Evolutionary conservation across 306 rosid species (phyloP), one percentile per base, ranked within the genome.

Genomic region (Dryas drummondii): DNA sequence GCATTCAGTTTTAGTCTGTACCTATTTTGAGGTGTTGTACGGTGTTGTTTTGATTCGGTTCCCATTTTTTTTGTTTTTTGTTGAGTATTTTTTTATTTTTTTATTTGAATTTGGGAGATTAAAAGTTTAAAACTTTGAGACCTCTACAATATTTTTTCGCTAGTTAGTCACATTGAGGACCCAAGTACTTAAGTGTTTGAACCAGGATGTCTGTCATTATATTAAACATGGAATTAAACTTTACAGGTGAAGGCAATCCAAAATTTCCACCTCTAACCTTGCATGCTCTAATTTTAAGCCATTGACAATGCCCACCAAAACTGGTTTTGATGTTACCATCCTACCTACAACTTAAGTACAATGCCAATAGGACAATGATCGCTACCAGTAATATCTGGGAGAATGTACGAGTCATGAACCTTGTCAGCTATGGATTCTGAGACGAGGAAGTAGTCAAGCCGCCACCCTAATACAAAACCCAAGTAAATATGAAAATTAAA

Each of bases 361-460:
- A 94, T 96, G 66, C 98, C 98, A 69, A 91, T 71, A 52, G 97
- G 97, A 17, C 97, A 94, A 82, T 94, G 98, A 85, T 94, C 98
- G 54, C 98, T 94, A 27, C 98, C 98, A 32, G 66, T 37, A 13
- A 91, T 81, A 79, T 94, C 96, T 17, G 98, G 91, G 52, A 91
- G 84, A 80, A 91, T 90, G 86, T 91, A 94, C 0, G 98, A 94
- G 76, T 94, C 98, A 4, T 94, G 88, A 68, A 90, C 94, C 72
- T 86, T 86, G 73, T 90, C 91, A 2, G 87, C 93, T 50, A 94
- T 80, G 75, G 90, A 86, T 68, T 90, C 96, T 17, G 98, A 94
- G 66, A 90, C 89, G 15, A 94, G 97, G 90, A 91, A 91, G 84
- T 94, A 94, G 84, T 94, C 98, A 47, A 94, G 88, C 71, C 98